Base-by-base conservation (phyloP, 2,329 filamentous ascomycete species). In the Fusarium caatingaense region DNA sequence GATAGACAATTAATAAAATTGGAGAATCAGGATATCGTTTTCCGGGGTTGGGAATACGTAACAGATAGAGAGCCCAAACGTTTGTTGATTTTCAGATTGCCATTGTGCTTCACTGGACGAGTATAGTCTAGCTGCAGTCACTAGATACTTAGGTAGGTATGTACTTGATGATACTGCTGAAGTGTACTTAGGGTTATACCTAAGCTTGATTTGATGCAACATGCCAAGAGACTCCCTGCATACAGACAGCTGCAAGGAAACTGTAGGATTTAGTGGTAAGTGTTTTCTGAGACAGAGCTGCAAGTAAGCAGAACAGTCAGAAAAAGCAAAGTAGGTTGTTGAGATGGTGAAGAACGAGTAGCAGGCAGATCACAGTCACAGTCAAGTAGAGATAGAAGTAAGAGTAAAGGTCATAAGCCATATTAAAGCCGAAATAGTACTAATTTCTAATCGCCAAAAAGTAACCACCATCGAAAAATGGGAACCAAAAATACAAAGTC, bases 381-480 rank as follows among this genome's bases (percentile, higher is more conserved):
- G n/a, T n/a, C n/a, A n/a, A n/a, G n/a, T n/a, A n/a, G n/a, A n/a
- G n/a, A n/a, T n/a, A n/a, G n/a, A 34, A 4, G 37, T 37, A 37
- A 42, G 45, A 60, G 34, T 44, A 53, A 65, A 42, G 34, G 58
- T 66, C 62, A 69, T 57, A 67, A 72, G 51, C 60, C 56, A 57
- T 70, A 72, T 69, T 69, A 72, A 67, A 72, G 66, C 66, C 66
- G 57, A 61, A 64, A 72, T 69, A 61, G 68, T 72, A 69, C 53
- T 47, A 40, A 59, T 71, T 60, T 56, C 69, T 72, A 72, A 72
- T 61, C 58, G 54, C 66, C 69, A 61, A 72, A 68, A 46, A 55
- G 51, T 20, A 61, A 71, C 63, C 69, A 71, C 60, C 70, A 72
- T 70, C 59, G 55, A 56, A 51, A 58, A 59, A 37, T 66, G 61